These are phyloP conservation scores for Plasmodium vivax DNA, from an alignment of 169 alveolate species.

Conservation along the genomic window DNA sequence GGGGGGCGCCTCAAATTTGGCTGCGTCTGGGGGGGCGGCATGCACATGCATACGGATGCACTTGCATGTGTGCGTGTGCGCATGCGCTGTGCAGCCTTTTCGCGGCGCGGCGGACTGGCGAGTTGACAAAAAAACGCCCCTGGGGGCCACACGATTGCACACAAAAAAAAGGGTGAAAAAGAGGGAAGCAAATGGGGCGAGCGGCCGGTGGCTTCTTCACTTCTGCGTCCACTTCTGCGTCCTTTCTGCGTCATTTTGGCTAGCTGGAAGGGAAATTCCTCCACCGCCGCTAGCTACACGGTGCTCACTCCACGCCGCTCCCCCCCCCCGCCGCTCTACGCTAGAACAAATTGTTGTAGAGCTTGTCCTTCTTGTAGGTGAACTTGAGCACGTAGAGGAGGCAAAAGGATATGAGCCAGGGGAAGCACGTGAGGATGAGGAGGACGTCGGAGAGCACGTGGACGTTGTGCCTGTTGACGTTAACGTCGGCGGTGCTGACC, in stretches of 20 bases:
- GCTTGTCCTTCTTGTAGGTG: constrained; percentile 61
- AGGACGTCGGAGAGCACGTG: constrained; percentile 40
- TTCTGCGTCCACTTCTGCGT: neutral
- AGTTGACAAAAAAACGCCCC: neutral
- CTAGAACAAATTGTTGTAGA: constrained; percentile 51
- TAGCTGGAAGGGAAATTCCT: neutral
- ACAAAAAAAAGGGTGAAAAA: neutral
- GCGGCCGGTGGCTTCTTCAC: neutral
- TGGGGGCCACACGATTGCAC: neutral
- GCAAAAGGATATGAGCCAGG: constrained; percentile 48
- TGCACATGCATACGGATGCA: neutral
- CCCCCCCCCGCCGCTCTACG: neutral
- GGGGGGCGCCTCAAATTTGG: neutral
- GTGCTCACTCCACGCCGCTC: too few relatives aligned
- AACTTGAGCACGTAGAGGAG: constrained; percentile 52
- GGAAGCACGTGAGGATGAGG: constrained; percentile 45
- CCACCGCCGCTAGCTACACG: too few relatives aligned
- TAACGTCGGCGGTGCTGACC: neutral
- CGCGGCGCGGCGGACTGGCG: neutral
- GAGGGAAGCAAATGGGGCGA: neutral
- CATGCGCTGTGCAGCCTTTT: neutral
- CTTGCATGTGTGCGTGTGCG: neutral
- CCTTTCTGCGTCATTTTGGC: neutral
- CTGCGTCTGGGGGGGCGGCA: neutral
- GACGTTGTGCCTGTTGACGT: constrained; percentile 42